A percentile compares a stretch with the other conserved stretches of the same genome.
phyloP scores from a whole-genome alignment of 2,329 filamentous ascomycete species.

The Ophiostoma australiae region DNA sequence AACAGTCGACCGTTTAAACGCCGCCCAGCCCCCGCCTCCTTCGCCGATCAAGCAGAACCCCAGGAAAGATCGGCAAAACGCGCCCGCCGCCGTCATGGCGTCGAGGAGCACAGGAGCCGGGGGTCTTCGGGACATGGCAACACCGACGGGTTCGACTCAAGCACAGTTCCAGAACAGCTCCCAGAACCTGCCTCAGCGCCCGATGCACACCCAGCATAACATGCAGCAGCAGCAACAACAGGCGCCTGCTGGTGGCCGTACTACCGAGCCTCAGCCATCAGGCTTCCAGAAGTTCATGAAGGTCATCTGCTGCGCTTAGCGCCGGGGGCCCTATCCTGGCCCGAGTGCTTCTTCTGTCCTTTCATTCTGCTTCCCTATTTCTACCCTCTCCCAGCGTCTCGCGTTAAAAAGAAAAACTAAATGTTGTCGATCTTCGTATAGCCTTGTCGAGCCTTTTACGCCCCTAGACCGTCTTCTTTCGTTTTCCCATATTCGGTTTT shows the following conservation, averaged over 20 bases:
- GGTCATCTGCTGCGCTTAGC: constrained; percentile 78
- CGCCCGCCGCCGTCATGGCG: constrained; percentile 63
- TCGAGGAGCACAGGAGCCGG: constrained; percentile 73
- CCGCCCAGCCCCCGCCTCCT: constrained; percentile 82
- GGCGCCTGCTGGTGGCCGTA: constrained; percentile 48
- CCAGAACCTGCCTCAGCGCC: constrained; percentile 71
- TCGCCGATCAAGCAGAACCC: constrained; percentile 77
- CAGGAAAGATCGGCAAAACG: constrained; percentile 71
- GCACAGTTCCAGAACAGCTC: constrained; percentile 96
- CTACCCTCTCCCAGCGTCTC: not conserved
- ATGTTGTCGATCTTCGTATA: constrained; percentile 7
- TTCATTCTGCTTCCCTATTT: not conserved
- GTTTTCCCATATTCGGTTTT: not conserved
- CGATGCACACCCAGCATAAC: constrained; percentile 56
- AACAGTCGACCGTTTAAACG: constrained; percentile 86
- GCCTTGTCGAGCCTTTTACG: not conserved
- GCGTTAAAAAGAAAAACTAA: not conserved
- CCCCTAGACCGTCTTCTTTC: constrained; percentile 2
- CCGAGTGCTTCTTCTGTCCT: not conserved
- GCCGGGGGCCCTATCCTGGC: not conserved
- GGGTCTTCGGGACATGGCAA: constrained; percentile 70
- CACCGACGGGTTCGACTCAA: constrained; percentile 84
- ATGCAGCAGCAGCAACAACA: constrained; percentile 44
- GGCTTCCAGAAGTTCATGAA: constrained; percentile 92
- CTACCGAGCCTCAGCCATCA: constrained; percentile 66